Percentiles rank a stretch among this genome's conserved stretches.
Evolutionary conservation across 2,329 filamentous ascomycete species (phyloP).

Genomic region (Xylaria sp.): DNA sequence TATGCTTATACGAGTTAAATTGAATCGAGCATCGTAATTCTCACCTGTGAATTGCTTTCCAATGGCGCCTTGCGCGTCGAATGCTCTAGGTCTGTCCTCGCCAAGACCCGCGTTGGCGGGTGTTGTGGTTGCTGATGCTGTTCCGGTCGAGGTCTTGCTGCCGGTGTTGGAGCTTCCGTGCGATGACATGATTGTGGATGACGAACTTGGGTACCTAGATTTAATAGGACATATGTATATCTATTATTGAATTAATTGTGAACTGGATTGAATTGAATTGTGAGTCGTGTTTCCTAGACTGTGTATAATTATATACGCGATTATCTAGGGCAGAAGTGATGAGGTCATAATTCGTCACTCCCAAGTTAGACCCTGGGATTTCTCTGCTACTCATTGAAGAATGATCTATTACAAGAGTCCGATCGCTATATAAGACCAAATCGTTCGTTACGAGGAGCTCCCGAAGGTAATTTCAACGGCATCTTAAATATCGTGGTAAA

Average conservation of each 20-base stretch:
- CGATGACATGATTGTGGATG: slow-evolving; percentile 34
- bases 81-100: slow-evolving; percentile 45
- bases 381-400: background rate
- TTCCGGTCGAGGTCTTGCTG: slow-evolving; percentile 39
- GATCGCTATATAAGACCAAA: background rate
- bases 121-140: slow-evolving; percentile 37
- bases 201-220: background rate
- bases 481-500: background rate
- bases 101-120: slow-evolving; percentile 41
- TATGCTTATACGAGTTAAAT: background rate
- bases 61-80: slow-evolving; percentile 57
- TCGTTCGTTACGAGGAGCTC: background rate
- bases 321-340: background rate
- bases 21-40: background rate
- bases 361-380: background rate
- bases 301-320: background rate
- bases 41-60: slow-evolving; percentile 62
- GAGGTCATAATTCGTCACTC: slow-evolving; percentile 13
- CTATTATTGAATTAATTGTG: background rate
- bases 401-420: no score
- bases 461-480: background rate
- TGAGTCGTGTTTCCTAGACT: background rate
- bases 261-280: background rate
- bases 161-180: slow-evolving; percentile 42
- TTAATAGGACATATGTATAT: background rate